Evolutionary conservation across 495 filamentous ascomycete genomes (phyloP), one percentile per base, ranked within the genome.

Genomic region (Usnea hakonensis): DNA sequence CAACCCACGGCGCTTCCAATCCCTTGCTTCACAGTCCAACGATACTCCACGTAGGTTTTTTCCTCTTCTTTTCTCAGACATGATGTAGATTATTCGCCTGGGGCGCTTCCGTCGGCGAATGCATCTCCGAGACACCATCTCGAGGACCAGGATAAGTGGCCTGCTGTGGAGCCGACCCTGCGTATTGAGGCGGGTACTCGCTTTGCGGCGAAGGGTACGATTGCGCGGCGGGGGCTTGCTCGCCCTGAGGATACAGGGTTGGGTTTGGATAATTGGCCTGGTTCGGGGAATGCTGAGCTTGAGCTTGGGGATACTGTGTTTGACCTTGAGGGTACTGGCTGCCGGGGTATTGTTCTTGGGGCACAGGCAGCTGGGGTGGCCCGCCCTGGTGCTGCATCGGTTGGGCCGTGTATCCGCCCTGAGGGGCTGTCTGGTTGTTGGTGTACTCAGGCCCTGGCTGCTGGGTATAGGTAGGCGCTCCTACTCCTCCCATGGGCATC

Each of bases 261-360:
- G 26, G 46, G 46, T 5, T 50, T 13, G 46, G 11, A 50, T 50
- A 50, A 28, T 50, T 21, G 30, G 46, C 11, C 38, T 58, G 56
- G 19, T n/a, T 19, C 17, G 41, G 56, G 11, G 56, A 21, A 23
- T 58, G 43, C 19, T 40, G 23, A 11, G 23, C 17, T 19, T 50
- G 38, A 0, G 19, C 14, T 19, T 60, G 33, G 2, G 56, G 56
- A n/a, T n/a, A n/a, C n/a, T n/a, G n/a, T n/a, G n/a, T n/a, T 37
- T 61, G 48, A 32, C 36, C 36, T 38, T 61, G 72, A n/a, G 48
- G 26, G 9, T 61, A 61, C 17, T 61, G 59, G 48, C 48, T 28
- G 9, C n/a, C 35, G 4, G 54, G 9, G n/a, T 57, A 57, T 26
- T 9, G 33, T 8, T 19, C 54, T 28, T 38, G 54, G 35, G 54